A percentile compares a stretch with the other conserved stretches of the same genome.
phyloP scores from a whole-genome alignment of 306 rosid genomes.

The Cucurbita pepo region DNA sequence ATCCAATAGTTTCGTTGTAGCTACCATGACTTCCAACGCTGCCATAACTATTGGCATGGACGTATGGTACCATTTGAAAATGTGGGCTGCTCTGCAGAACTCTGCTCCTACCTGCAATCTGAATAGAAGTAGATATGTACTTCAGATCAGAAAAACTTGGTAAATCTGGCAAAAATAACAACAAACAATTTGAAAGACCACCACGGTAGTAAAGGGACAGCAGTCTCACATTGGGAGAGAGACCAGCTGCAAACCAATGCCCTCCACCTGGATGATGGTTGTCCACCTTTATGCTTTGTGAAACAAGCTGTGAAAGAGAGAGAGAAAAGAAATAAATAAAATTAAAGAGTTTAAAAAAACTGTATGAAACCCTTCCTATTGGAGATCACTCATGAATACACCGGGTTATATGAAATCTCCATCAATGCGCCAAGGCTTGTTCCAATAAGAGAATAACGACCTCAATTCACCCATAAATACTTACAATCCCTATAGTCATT shows the following conservation, averaged over 20 bases:
- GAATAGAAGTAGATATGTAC: conserved; percentile 14
- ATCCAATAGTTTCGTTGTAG: conserved; percentile 67
- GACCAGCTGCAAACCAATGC: conserved; percentile 99
- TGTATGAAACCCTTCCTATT: too few relatives aligned
- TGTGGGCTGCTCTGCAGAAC: conserved; percentile 62
- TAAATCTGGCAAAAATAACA: conserved; percentile 3
- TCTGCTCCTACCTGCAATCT: conserved; percentile 68
- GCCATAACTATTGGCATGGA: conserved; percentile 71
- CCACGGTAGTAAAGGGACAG: conserved; percentile 9
- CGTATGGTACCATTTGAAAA: conserved; percentile 64
- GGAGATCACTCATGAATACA: too few relatives aligned
- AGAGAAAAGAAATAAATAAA: too few relatives aligned
- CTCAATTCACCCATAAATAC: too few relatives aligned
- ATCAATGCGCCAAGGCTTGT: too few relatives aligned
- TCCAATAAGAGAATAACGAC: too few relatives aligned
- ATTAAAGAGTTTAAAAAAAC: too few relatives aligned
- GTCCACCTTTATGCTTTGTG: conserved; percentile 79
- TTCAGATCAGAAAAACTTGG: conserved; percentile 7
- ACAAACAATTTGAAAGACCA: conserved; percentile 7
- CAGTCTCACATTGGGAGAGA: conserved; percentile 84
- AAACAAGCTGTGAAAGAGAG: conserved; percentile 45
- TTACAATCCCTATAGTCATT: too few relatives aligned
- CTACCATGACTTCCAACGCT: conserved; percentile 96
- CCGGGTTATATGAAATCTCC: too few relatives aligned
- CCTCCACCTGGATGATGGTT: conserved; percentile 99